A percentile compares a stretch with the other conserved stretches of the same genome.
Evolutionary conservation across 176 grass and related monocot genomes (phyloP).

Genomic region (Pharus latifolius): DNA sequence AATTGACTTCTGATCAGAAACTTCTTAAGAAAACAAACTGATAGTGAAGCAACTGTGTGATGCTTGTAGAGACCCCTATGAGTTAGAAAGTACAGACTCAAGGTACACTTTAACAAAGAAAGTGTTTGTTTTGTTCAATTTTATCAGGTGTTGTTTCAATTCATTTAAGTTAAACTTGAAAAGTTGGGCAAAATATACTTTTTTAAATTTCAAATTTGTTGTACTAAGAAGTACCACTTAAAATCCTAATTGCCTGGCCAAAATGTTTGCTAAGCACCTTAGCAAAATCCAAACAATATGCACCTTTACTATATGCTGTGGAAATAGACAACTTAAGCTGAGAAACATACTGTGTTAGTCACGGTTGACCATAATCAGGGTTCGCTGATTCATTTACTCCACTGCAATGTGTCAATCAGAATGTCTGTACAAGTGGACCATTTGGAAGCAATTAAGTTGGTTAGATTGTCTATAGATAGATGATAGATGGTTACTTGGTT

Average conservation of each 20-base stretch:
- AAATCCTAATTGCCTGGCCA: neutral
- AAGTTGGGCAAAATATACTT: neutral
- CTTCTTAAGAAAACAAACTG: neutral
- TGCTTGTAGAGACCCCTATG: too few species aligned
- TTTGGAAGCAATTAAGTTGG: neutral
- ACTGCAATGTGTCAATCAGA: neutral
- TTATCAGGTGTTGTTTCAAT: neutral
- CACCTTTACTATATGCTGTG: neutral
- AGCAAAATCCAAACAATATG: neutral
- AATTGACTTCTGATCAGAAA: neutral
- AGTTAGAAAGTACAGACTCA: too few species aligned
- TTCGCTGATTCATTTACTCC: neutral
- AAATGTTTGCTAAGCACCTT: neutral
- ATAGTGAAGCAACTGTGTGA: neutral
- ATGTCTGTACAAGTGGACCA: neutral
- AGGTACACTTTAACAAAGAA: too few species aligned
- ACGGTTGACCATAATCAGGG: neutral
- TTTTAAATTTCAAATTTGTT: constrained; percentile 5
- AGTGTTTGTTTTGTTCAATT: neutral
- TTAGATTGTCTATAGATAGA: neutral
- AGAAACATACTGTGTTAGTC: neutral
- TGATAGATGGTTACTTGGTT: neutral
- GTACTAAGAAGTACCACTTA: neutral
- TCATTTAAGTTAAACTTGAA: neutral
- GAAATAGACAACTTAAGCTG: neutral